These are phyloP conservation scores for Limonomyces culmigenus DNA, from an alignment of 1,284 basidiomycete genomes.

Conservation along the genomic window DNA sequence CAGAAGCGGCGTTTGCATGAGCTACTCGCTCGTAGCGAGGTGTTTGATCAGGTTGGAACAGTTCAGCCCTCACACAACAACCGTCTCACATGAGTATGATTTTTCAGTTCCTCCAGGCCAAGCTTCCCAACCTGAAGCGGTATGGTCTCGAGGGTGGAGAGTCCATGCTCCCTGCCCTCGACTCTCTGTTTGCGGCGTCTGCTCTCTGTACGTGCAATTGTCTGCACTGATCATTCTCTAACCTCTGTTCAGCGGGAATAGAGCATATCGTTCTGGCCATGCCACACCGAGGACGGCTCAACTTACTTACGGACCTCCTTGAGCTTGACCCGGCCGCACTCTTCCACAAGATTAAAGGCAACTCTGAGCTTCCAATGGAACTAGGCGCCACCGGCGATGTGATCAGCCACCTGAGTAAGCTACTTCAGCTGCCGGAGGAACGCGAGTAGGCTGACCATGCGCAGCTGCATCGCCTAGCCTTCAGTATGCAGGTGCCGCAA, in stretches of 20 bases:
- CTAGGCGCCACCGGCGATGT: constrained; percentile 69
- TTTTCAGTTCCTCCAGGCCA: constrained; percentile 64
- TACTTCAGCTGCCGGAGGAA: too few species aligned
- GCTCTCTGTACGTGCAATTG: constrained; percentile 28
- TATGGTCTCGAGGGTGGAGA: constrained; percentile 83
- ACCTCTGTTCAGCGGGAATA: constrained; percentile 34
- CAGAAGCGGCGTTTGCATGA: constrained; percentile 34
- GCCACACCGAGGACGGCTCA: constrained; percentile 80
- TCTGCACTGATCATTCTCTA: constrained; percentile 1
- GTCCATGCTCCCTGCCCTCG: constrained; percentile 76
- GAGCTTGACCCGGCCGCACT: constrained; percentile 47
- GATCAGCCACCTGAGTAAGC: constrained; percentile 61
- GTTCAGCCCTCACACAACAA: too few species aligned
- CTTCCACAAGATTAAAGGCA: constrained; percentile 77
- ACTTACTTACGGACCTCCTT: constrained; percentile 69
- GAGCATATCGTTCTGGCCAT: constrained; percentile 62
- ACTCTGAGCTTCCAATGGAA: constrained; percentile 51
- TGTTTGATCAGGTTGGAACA: too few species aligned
- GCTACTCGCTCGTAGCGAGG: constrained; percentile 60
- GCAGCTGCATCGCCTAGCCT: constrained; percentile 45
- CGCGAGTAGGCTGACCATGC: not conserved
- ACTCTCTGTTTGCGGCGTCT: constrained; percentile 54
- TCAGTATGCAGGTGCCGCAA: constrained; percentile 29
- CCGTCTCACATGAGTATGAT: too few species aligned
- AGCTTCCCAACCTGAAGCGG: constrained; percentile 73